These are phyloP conservation scores for Fusarium staphyleae DNA, from an alignment of 2,329 filamentous ascomycete species.

Conservation along the genomic window DNA sequence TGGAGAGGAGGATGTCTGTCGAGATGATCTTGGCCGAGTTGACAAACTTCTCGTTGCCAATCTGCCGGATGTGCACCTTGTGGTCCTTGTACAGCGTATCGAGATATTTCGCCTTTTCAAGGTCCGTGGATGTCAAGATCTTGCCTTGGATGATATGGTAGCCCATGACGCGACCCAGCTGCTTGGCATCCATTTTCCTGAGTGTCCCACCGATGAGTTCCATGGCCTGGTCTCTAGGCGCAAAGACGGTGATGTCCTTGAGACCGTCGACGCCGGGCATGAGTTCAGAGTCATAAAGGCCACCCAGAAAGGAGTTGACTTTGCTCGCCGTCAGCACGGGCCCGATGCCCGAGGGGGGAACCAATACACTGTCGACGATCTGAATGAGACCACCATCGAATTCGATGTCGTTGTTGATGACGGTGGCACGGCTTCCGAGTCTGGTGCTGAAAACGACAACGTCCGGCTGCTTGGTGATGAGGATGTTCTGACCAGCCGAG, in stretches of 20 bases:
- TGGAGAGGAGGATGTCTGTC: slow-evolving; percentile 61
- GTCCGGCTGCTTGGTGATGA: slow-evolving; percentile 53
- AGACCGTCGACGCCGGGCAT: slow-evolving; percentile 52
- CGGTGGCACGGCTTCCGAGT: slow-evolving; percentile 53
- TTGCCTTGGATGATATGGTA: slow-evolving; percentile 70
- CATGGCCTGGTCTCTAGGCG: slow-evolving; percentile 67
- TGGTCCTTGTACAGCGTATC: slow-evolving; percentile 47
- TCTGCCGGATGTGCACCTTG: slow-evolving; percentile 49
- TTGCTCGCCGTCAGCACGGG: slow-evolving; percentile 58
- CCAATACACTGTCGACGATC: slow-evolving; percentile 59
- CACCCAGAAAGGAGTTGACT: slow-evolving; percentile 50
- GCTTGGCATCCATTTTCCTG: slow-evolving; percentile 52
- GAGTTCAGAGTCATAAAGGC: slow-evolving; percentile 43
- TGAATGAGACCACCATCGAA: slow-evolving; percentile 61
- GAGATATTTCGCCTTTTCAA: slow-evolving; percentile 44
- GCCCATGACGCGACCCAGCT: slow-evolving; percentile 61
- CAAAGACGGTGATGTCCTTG: slow-evolving; percentile 66
- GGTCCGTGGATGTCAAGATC: slow-evolving; percentile 58
- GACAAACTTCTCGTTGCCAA: slow-evolving; percentile 56
- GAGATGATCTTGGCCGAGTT: slow-evolving; percentile 62
- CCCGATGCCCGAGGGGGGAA: slow-evolving; percentile 56
- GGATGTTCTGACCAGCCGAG: slow-evolving; percentile 57
- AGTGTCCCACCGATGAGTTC: slow-evolving; percentile 61
- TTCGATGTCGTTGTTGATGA: slow-evolving; percentile 52
- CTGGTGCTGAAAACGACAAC: slow-evolving; percentile 59